Conservation (phyloP, 129 eudicot genomes). For the Solidago caesia region DNA sequence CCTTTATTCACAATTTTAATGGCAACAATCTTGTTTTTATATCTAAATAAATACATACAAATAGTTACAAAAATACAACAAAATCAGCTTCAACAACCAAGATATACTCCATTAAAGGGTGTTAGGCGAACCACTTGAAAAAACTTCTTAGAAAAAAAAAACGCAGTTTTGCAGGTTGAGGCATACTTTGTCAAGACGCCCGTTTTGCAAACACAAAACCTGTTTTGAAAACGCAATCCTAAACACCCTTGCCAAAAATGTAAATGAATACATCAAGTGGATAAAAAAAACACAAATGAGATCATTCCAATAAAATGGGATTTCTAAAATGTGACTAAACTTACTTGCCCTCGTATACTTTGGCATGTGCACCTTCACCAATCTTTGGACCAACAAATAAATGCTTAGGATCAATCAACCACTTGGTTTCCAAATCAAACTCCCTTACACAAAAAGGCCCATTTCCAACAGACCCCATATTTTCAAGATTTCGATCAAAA, state of each 20-base stretch:
- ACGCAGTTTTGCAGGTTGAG: no score
- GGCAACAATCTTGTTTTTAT: conserved; percentile 85
- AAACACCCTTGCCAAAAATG: no score
- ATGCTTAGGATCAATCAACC: conserved; percentile 92
- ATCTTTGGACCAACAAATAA: conserved; percentile 95
- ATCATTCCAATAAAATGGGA: not conserved
- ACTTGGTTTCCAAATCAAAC: conserved; percentile 76
- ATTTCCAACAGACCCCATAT: conserved; percentile 72
- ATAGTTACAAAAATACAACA: no score
- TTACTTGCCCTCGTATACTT: conserved; percentile 97
- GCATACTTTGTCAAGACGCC: no score
- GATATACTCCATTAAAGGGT: no score
- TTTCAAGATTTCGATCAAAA: conserved; percentile 30
- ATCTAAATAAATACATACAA: conserved; percentile 34
- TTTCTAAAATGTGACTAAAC: conserved; percentile 29
- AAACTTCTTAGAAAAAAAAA: no score
- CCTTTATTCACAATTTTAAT: conserved; percentile 79
- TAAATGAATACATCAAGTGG: no score
- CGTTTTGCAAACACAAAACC: no score
- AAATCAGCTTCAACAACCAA: no score
- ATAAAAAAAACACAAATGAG: no score
- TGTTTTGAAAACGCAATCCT: no score
- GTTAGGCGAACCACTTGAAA: no score
- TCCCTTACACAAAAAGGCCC: conserved; percentile 51
- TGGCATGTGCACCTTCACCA: conserved; percentile 97